Base-by-base conservation (phyloP, 768 basidiomycete genomes). In the Trametes cinnabarina region DNA sequence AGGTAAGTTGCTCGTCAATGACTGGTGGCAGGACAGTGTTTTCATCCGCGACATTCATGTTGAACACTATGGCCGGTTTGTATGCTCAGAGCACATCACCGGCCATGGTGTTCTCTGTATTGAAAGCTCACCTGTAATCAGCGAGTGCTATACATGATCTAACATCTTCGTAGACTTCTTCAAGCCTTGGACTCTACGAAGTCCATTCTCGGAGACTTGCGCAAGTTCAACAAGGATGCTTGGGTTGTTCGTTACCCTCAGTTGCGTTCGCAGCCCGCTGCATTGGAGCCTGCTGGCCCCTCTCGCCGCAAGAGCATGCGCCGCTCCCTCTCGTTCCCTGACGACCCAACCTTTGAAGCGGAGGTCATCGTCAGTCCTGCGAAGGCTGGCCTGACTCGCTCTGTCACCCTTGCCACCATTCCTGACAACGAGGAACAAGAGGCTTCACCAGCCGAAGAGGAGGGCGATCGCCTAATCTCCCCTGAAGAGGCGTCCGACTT, bases 161-260 rank as follows among this genome's bases (percentile, higher is more conserved):
- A 23, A 63, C 43, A 23, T 17, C 37, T 39, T 25, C 65, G 25
- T 62, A 93, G 92, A 34, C 78, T 97, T 56, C 80, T 92, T 28
- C 77, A 76, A 49, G 93, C 90, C n/a, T 83, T 97, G 63, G 84
- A 88, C 65, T 77, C 82, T 0, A 85, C 94, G 35, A 82, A 84
- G 65, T 65, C 74, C 11, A 81, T 98, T 43, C 76, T 97, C 37
- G 73, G 72, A 47, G 88, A 88, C 65, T 73, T 98, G 20, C 82
- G 83, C 47, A 75, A 77, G 49, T 97, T 96, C 78, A 97, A 91
- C 76, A 86, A 87, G 74, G 77, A 85, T 37, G 82, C 89, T 62
- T 97, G 93, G 94, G 82, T 90, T 23, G 85, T 98, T 15, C 78
- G 92, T 57, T 98, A 98, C 72, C 95, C 95, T 51, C 82, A 83